Evolutionary conservation across 352 stramenopile genomes (phyloP).

Genomic region (Globisporangium cederbergense): DNA sequence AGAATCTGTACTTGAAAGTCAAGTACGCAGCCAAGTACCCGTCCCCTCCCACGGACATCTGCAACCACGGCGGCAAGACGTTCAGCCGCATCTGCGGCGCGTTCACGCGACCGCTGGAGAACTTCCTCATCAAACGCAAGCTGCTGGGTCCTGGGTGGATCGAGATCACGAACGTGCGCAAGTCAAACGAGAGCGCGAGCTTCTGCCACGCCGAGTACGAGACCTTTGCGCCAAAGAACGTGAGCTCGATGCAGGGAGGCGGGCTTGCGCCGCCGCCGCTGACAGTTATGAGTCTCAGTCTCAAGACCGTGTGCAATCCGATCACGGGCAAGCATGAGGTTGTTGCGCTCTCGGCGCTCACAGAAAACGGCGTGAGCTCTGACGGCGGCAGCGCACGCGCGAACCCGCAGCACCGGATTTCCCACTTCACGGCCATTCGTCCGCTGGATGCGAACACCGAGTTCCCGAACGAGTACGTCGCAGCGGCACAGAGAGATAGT

Average conservation of each 20-base stretch:
- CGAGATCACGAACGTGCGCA: constrained; percentile 88
- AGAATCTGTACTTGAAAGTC: constrained; percentile 97
- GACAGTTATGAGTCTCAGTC: constrained; percentile 94
- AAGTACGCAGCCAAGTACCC: constrained; percentile 95
- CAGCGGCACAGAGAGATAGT: constrained; percentile 48
- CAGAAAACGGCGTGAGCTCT: constrained; percentile 66
- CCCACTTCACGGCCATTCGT: constrained; percentile 82
- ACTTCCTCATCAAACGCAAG: constrained; percentile 96
- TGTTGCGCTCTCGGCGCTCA: constrained; percentile 79
- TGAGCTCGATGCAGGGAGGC: constrained; percentile 73
- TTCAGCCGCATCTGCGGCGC: constrained; percentile 96
- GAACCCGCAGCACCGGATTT: constrained; percentile 34
- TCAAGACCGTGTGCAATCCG: constrained; percentile 98
- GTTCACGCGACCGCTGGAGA: constrained; percentile 93
- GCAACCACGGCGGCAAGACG: constrained; percentile 83
- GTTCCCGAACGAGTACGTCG: constrained; percentile 59
- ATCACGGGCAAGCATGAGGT: constrained; percentile 96
- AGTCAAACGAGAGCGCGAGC: constrained; percentile 60
- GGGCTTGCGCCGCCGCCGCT: constrained; percentile 87
- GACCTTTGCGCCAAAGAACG: constrained; percentile 89
- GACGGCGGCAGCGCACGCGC: constrained; percentile 48
- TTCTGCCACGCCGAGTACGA: constrained; percentile 95
- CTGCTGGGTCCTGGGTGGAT: constrained; percentile 98
- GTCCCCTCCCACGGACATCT: constrained; percentile 76
- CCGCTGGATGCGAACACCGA: constrained; percentile 57